A percentile compares a stretch with the other conserved stretches of the same genome.
These are phyloP conservation scores for Tympanopsis confertula DNA, from an alignment of 2,329 filamentous ascomycete genomes.

Conservation along the genomic window DNA sequence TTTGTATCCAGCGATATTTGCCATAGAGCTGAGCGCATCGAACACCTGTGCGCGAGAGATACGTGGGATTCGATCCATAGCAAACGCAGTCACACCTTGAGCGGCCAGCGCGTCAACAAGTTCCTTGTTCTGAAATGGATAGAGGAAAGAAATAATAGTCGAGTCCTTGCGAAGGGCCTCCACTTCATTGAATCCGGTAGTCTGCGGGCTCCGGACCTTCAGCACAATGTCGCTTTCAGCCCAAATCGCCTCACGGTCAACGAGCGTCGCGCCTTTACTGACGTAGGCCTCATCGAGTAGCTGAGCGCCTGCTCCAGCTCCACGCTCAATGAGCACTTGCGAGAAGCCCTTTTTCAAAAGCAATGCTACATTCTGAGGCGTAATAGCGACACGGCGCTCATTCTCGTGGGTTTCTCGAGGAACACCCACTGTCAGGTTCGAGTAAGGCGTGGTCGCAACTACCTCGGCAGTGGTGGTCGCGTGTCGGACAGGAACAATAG, in stretches of 20 bases:
- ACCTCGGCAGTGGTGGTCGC: no score
- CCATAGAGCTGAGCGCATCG: conserved; percentile 83
- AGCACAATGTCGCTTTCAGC: conserved; percentile 66
- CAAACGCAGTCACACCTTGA: conserved; percentile 65
- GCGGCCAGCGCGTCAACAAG: conserved; percentile 63
- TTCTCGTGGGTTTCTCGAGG: conserved; percentile 68
- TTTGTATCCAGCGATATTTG: conserved; percentile 89
- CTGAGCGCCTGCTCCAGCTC: conserved; percentile 67
- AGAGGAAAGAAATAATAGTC: conserved; percentile 72
- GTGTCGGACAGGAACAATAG: no score
- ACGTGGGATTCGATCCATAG: conserved; percentile 86
- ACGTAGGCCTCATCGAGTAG: conserved; percentile 70
- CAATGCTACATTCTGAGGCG: conserved; percentile 70
- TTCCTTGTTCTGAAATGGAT: conserved; percentile 68
- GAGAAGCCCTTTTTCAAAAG: conserved; percentile 77
- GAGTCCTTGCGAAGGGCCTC: conserved; percentile 55
- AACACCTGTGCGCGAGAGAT: conserved; percentile 84
- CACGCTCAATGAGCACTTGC: conserved; percentile 66
- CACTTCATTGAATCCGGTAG: conserved; percentile 48
- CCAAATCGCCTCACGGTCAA: conserved; percentile 62
- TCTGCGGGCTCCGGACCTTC: conserved; percentile 68
- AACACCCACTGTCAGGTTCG: conserved; percentile 64
- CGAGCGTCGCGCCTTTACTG: conserved; percentile 66
- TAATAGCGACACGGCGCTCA: conserved; percentile 75
- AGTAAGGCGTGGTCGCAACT: no score